Conservation (phyloP, 2,329 filamentous ascomycete species). For the Penicillium expansum region DNA sequence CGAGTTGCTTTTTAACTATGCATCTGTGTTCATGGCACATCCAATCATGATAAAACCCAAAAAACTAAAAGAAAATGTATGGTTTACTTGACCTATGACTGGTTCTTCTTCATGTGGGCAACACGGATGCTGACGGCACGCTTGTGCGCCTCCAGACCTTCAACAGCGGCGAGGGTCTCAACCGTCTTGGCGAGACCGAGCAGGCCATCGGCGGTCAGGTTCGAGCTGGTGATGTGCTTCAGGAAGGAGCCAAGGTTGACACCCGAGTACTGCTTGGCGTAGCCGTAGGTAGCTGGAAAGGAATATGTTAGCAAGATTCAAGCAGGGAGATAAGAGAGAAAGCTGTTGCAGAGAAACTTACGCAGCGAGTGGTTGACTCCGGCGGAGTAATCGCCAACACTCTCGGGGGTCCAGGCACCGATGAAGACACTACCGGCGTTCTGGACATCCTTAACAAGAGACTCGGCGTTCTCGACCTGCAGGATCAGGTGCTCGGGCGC, state of each 20-base stretch:
- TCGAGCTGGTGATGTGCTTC: conserved; percentile 95
- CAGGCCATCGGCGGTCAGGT: conserved; percentile 81
- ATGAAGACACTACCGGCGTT: conserved; percentile 97
- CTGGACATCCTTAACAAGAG: conserved; percentile 72
- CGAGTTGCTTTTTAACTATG: conserved; percentile 15
- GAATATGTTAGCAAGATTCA: conserved; percentile 20
- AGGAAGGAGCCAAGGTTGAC: conserved; percentile 95
- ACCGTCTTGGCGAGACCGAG: conserved; percentile 83
- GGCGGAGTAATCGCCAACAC: conserved; percentile 95
- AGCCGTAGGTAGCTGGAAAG: conserved; percentile 82
- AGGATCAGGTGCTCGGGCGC: conserved; percentile 96
- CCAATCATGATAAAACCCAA: conserved; percentile 18
- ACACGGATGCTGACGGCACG: conserved; percentile 66
- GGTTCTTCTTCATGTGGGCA: conserved; percentile 40
- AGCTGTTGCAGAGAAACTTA: conserved; percentile 55
- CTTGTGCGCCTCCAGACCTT: conserved; percentile 91
- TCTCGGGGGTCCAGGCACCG: conserved; percentile 94
- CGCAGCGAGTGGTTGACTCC: conserved; percentile 96
- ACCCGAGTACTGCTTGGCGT: conserved; percentile 96
- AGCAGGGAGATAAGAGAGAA: not conserved
- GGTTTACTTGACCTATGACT: conserved; percentile 12
- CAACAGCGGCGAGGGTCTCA: conserved; percentile 91
- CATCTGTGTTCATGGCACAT: conserved; percentile 21
- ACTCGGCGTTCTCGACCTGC: conserved; percentile 74
- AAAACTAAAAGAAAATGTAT: not conserved